Evolutionary conservation across 495 filamentous ascomycete species (phyloP).

Genomic region (Aspergillus bridgeri): DNA sequence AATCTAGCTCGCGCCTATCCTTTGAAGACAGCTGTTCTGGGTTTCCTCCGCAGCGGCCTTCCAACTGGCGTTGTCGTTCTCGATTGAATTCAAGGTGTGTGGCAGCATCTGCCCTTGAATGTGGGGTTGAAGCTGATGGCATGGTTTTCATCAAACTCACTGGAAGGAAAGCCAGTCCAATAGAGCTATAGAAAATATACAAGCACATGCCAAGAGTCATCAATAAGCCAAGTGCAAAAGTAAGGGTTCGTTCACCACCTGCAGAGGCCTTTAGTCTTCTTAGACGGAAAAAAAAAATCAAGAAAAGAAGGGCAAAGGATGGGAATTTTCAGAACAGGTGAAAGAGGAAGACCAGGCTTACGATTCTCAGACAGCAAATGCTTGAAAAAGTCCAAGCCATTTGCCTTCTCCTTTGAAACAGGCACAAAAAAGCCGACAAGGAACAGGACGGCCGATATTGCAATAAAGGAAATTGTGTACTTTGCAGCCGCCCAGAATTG

Average conservation of each 20-base stretch:
- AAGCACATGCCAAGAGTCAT: conserved; percentile 80
- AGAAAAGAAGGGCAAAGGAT: neutral
- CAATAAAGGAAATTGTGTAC: conserved; percentile 83
- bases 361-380: conserved; percentile 76
- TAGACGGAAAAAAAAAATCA: neutral
- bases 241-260: conserved; percentile 88
- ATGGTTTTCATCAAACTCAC: conserved; percentile 87
- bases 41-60: conserved; percentile 77
- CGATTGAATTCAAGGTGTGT: conserved; percentile 79
- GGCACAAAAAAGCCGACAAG: conserved; percentile 92
- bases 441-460: conserved; percentile 77
- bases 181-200: conserved; percentile 83
- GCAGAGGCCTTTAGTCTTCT: neutral
- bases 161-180: conserved; percentile 84
- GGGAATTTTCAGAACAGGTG: neutral
- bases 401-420: conserved; percentile 58
- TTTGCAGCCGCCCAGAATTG: conserved; percentile 81
- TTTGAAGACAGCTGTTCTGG: conserved; percentile 71
- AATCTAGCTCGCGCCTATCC: conserved; percentile 83
- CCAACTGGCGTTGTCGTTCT: conserved; percentile 86
- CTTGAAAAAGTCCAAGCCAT: conserved; percentile 89
- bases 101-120: conserved; percentile 68
- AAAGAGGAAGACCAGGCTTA: conserved; percentile 31
- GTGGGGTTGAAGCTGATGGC: conserved; percentile 73
- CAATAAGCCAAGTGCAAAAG: conserved; percentile 81